Conservation (phyloP, 2,329 filamentous ascomycete species). For the Phialocephala sp. region DNA sequence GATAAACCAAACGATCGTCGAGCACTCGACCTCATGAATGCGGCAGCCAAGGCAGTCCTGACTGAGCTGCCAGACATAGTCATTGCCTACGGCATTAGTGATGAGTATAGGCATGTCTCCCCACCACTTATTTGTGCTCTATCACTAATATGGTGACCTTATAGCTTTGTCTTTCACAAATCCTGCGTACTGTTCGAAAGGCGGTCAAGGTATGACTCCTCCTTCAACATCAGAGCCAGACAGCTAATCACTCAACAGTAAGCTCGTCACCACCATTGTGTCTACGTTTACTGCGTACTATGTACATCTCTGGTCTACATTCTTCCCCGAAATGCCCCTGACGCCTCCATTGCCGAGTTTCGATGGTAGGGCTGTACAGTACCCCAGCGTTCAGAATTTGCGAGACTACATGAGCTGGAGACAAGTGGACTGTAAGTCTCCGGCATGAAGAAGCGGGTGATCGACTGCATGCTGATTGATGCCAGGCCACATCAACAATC, state of each 20-base stretch:
- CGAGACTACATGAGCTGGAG: conserved; percentile 97
- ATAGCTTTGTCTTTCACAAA: conserved; percentile 88
- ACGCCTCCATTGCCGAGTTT: conserved; percentile 83
- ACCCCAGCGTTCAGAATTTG: conserved; percentile 81
- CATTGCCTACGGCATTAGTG: conserved; percentile 90
- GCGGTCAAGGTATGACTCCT: conserved; percentile 67
- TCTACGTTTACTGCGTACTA: conserved; percentile 95
- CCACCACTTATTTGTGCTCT: neutral
- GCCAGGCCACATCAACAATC: conserved; percentile 92
- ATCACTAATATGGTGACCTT: conserved; percentile 45
- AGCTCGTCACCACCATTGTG: conserved; percentile 87
- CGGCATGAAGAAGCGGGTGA: too few species aligned
- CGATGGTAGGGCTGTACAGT: conserved; percentile 89
- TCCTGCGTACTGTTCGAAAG: conserved; percentile 83
- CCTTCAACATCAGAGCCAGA: neutral
- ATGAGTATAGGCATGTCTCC: conserved; percentile 76
- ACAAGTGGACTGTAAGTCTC: conserved; percentile 84
- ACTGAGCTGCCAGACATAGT: conserved; percentile 83
- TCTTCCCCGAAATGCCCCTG: conserved; percentile 75
- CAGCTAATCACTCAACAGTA: conserved; percentile 59
- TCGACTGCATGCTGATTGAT: conserved; percentile 17
- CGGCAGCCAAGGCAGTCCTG: conserved; percentile 84
- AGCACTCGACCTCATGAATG: conserved; percentile 93
- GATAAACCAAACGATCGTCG: conserved; percentile 90
- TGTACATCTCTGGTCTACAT: conserved; percentile 76